Conservation (phyloP, 257 asterid species). For the Thymus quinquecostatus region DNA sequence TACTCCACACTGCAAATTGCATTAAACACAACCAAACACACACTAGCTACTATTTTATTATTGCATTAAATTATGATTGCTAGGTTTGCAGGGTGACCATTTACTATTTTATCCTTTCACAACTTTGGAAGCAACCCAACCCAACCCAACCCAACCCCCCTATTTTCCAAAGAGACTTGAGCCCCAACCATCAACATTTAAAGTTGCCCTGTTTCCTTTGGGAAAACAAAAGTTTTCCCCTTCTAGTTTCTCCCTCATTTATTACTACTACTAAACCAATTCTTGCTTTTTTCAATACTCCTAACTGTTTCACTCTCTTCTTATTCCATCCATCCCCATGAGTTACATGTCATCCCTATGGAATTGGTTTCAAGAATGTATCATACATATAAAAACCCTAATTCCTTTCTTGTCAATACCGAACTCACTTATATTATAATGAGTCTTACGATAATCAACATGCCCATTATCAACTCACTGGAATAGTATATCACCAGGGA, state of each 20-base stretch:
- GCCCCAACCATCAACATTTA: slow-evolving; percentile 1
- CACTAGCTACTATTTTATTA: background rate
- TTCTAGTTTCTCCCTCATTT: slow-evolving; percentile 22
- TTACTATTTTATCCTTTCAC: background rate
- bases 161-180: slow-evolving; percentile 16
- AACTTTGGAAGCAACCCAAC: background rate
- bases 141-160: too few relatives aligned
- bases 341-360: background rate
- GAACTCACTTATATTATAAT: too few relatives aligned
- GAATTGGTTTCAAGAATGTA: too few relatives aligned
- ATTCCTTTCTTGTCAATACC: too few relatives aligned
- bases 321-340: background rate
- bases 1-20: background rate
- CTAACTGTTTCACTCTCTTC: slow-evolving; percentile 7
- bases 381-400: too few relatives aligned
- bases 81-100: background rate
- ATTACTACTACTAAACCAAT: slow-evolving; percentile 20
- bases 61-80: too few relatives aligned
- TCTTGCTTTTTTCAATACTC: background rate
- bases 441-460: too few relatives aligned
- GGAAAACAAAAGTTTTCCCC: slow-evolving; percentile 11
- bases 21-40: background rate
- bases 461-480: too few relatives aligned
- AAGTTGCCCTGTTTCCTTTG: slow-evolving; percentile 19
- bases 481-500: too few relatives aligned